Base-by-base conservation (phyloP, 306 rosid species). In the Pterocarpus santalinus region DNA sequence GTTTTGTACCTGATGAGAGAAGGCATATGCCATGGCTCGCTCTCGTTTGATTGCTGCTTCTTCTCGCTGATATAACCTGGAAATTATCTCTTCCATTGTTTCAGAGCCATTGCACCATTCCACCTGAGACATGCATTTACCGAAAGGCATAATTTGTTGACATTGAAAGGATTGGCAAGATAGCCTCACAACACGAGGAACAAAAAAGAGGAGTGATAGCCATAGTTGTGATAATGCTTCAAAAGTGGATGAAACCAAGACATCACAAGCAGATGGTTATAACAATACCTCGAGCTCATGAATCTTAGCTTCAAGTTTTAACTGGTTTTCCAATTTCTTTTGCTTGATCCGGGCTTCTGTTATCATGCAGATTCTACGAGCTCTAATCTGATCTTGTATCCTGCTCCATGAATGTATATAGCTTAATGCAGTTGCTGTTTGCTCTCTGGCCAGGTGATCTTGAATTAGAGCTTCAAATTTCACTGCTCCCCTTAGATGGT, bases 11-110 rank as follows among this genome's bases (percentile, higher is more conserved):
- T 93, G 98, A 83, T 93, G 97, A 60, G 90, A 87, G 84, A 91
- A 91, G 49, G 98, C 98, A 62, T 93, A 93, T 28, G 98, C 98
- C 97, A 91, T 87, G 53, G 97, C 92, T 72, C 94, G 66, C 81
- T 93, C 97, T 17, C 97, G 86, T 82, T 84, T 91, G 16, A 86
- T 64, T 2, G 92, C 90, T 3, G 97, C 94, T 81, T 85, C 97
- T 88, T 93, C 97, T 87, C 92, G 79, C 75, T 91, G 90, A 7
- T 86, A 90, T 33, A 93, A 75, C 83, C 92, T 91, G 7, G 81
- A 84, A 67, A 91, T 71, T 73, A 91, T 93, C 84, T 91, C 97
- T 79, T 91, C 97, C 93, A 90, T 93, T 65, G 94, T 93, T 75
- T 93, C 97, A 58, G 92, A 83, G 39, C 97, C 97, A 49, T 86